A percentile compares a stretch with the other conserved stretches of the same genome.
These are phyloP conservation scores for Phoma sp. DNA, from an alignment of 2,329 filamentous ascomycete genomes.

Conservation along the genomic window DNA sequence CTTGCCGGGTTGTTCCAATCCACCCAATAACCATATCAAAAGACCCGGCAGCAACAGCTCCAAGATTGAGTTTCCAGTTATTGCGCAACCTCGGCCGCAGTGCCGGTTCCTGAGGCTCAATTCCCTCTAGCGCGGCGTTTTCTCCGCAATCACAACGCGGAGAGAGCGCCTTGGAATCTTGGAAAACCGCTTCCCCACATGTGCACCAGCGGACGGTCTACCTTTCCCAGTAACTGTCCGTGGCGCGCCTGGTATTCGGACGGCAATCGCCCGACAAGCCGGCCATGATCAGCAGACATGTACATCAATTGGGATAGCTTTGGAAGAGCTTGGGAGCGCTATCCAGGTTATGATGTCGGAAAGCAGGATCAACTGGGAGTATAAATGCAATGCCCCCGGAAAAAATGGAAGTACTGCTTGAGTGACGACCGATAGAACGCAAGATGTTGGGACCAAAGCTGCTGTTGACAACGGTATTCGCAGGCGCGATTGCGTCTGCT, in stretches of 20 bases:
- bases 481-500: slow-evolving; percentile 24
- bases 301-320: slow-evolving; percentile 26
- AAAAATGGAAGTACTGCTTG: slow-evolving; percentile 13
- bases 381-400: slow-evolving; percentile 10
- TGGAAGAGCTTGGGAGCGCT: slow-evolving; percentile 16
- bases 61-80: neutral
- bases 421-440: slow-evolving; percentile 3
- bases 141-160: slow-evolving; percentile 12
- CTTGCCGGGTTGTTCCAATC: no score
- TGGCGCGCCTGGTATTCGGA: slow-evolving; percentile 16
- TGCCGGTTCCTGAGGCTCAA: slow-evolving; percentile 19
- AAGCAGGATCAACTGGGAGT: slow-evolving; percentile 1
- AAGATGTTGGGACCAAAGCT: slow-evolving; percentile 31
- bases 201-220: slow-evolving; percentile 7
- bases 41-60: neutral
- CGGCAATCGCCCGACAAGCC: slow-evolving; percentile 31
- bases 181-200: slow-evolving; percentile 6
- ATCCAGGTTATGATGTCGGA: slow-evolving; percentile 7
- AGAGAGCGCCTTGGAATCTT: slow-evolving; percentile 5
- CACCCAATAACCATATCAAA: no score
- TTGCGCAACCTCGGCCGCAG: slow-evolving; percentile 11
- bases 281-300: slow-evolving; percentile 25
- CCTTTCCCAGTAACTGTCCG: slow-evolving; percentile 6
- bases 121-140: slow-evolving; percentile 12
- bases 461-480: slow-evolving; percentile 28